phyloP scores from a whole-genome alignment of 148 eudicot genomes.

The Pharnaceum exiguum region DNA sequence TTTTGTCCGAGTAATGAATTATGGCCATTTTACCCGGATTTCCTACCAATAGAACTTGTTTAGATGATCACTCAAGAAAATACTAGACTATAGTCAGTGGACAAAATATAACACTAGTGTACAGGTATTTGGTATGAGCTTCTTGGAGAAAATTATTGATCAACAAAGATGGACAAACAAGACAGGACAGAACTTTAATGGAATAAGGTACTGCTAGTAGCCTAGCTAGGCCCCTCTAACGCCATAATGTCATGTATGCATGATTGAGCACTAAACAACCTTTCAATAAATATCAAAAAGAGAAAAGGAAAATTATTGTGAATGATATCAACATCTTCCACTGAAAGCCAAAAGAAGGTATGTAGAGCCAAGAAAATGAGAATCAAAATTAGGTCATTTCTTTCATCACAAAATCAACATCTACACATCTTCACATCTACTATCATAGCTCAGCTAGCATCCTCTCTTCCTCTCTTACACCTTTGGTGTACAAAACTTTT shows the following conservation, averaged over 20 bases:
- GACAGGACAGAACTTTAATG: conserved; percentile 28
- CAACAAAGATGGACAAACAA: conserved; percentile 34
- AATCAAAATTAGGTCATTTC: conserved; percentile 27
- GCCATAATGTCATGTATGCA: conserved; percentile 9
- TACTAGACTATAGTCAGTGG: conserved; percentile 22
- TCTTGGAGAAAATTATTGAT: conserved; percentile 24
- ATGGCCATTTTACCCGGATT: conserved; percentile 14
- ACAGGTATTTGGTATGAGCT: conserved; percentile 7
- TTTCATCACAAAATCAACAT: conserved; percentile 21
- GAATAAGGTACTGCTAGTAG: conserved; percentile 13
- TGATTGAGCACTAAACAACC: conserved; percentile 16
- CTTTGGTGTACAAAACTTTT: conserved; percentile 28
- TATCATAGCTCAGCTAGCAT: conserved; percentile 18
- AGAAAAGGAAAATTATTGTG: neutral
- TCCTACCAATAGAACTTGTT: conserved; percentile 21
- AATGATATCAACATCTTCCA: conserved; percentile 17
- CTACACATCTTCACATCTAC: conserved; percentile 12
- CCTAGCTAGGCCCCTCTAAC: conserved; percentile 3
- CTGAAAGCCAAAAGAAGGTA: conserved; percentile 10
- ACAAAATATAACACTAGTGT: too few species aligned
- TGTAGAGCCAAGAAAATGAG: conserved; percentile 2
- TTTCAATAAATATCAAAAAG: neutral
- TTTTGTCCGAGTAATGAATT: conserved; percentile 18
- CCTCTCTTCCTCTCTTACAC: conserved; percentile 5
- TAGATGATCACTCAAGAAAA: conserved; percentile 32